Conservation (phyloP, 1,139 yeast species). For the Trichomonascaceae sp. region DNA sequence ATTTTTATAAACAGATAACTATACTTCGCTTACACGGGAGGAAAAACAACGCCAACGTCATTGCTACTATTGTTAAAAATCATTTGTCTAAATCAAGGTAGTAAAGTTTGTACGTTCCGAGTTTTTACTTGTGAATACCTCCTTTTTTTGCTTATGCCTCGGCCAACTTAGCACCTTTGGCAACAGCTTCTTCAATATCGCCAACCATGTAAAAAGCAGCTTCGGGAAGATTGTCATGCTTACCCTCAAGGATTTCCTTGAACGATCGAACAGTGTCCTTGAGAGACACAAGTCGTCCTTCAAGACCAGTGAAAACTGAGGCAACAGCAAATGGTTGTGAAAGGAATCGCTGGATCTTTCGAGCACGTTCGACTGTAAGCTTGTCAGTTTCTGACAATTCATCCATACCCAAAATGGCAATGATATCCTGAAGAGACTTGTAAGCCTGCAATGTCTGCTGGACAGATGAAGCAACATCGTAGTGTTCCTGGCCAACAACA, state of each 20-base stretch:
- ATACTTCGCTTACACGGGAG: background rate
- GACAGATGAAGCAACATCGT: constrained; percentile 87
- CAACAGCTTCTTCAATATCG: constrained; percentile 96
- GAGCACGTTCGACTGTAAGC: constrained; percentile 99
- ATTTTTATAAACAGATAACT: background rate
- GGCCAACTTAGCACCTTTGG: constrained; percentile 98
- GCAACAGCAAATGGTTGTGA: constrained; percentile 99
- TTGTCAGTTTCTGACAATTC: constrained; percentile 98
- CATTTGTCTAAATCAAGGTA: background rate
- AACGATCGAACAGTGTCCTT: constrained; percentile 91
- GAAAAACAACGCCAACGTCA: background rate
- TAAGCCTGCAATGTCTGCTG: constrained; percentile 99
- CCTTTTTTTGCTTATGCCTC: constrained; percentile 20
- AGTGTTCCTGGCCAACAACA: constrained; percentile 98
- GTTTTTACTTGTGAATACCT: background rate
- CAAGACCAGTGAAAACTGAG: constrained; percentile 99
- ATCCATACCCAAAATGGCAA: constrained; percentile 99
- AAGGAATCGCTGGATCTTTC: constrained; percentile 99
- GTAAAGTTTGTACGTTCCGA: background rate
- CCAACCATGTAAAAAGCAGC: constrained; percentile 99
- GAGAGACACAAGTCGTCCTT: constrained; percentile 95
- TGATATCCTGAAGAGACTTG: constrained; percentile 99
- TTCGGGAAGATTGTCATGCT: constrained; percentile 98
- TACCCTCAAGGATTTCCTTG: constrained; percentile 97
- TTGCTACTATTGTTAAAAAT: background rate